Conservation (phyloP, 129 eudicot species). For the Apium graveolens region DNA sequence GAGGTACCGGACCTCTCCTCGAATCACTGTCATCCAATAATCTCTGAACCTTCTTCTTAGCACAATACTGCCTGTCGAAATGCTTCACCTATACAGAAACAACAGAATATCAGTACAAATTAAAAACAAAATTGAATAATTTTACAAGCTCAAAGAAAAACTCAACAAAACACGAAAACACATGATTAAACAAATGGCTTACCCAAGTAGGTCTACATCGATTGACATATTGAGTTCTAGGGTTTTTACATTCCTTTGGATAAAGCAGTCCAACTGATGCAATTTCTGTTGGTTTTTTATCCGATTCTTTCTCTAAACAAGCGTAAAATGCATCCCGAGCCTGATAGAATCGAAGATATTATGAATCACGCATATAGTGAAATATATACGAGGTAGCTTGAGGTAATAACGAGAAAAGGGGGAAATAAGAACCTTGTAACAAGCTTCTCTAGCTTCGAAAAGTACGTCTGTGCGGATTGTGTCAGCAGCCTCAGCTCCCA, state of each 20-base stretch:
- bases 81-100: constrained; percentile 61
- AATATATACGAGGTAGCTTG: background rate
- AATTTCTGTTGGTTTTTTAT: constrained; percentile 70
- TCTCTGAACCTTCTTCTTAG: constrained; percentile 71
- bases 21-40: constrained; percentile 75
- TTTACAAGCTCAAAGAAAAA: background rate
- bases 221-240: constrained; percentile 48
- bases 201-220: constrained; percentile 88
- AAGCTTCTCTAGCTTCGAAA: background rate
- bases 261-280: constrained; percentile 83
- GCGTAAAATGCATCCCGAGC: constrained; percentile 88
- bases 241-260: constrained; percentile 68
- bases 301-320: constrained; percentile 61
- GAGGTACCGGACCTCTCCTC: constrained; percentile 72
- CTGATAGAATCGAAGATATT: constrained; percentile 18
- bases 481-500: background rate
- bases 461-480: constrained; percentile 1
- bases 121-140: background rate
- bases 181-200: background rate
- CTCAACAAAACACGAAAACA: background rate
- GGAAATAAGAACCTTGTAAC: background rate
- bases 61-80: constrained; percentile 78
- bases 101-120: background rate
- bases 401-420: background rate
- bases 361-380: background rate